These are phyloP conservation scores for Trichothecium roseum DNA, from an alignment of 2,329 filamentous ascomycete species.

Conservation along the genomic window DNA sequence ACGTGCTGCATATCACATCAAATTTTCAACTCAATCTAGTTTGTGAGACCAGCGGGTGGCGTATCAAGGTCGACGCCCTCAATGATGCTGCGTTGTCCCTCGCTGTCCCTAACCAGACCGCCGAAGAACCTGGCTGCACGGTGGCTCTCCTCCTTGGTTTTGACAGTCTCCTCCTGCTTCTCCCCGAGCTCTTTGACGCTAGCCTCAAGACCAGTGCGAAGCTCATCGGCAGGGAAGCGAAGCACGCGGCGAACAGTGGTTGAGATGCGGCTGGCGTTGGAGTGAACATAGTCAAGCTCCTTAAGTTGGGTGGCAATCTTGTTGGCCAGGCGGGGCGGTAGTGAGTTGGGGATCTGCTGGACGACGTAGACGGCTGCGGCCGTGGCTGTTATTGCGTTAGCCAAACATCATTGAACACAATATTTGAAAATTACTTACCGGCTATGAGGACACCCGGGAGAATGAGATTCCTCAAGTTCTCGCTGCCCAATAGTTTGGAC, in stretches of 20 bases:
- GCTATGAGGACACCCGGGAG: conserved; percentile 70
- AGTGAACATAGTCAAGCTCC: conserved; percentile 84
- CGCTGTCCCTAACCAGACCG: conserved; percentile 64
- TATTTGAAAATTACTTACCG: conserved; percentile 50
- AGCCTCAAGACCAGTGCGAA: conserved; percentile 73
- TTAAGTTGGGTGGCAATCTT: conserved; percentile 77
- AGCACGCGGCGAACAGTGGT: conserved; percentile 81
- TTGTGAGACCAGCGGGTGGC: conserved; percentile 26
- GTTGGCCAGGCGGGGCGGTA: conserved; percentile 72
- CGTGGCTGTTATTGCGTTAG: conserved; percentile 38
- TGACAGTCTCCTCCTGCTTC: conserved; percentile 73
- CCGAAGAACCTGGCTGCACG: conserved; percentile 83
- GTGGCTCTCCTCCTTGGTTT: conserved; percentile 73
- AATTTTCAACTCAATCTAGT: neutral
- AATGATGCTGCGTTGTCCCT: conserved; percentile 38
- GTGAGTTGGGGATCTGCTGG: conserved; percentile 76
- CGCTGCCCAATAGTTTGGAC: conserved; percentile 68
- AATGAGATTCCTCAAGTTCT: conserved; percentile 70
- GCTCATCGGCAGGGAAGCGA: conserved; percentile 74
- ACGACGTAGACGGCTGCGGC: conserved; percentile 73
- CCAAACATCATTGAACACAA: neutral
- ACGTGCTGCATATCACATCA: conserved; percentile 12
- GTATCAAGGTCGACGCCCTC: conserved; percentile 45
- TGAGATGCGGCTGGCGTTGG: conserved; percentile 76
- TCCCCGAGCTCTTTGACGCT: conserved; percentile 73